A percentile compares a stretch with the other conserved stretches of the same genome.
Conservation (phyloP, 805 yeast genomes). For the Candida coquimbonensis region DNA sequence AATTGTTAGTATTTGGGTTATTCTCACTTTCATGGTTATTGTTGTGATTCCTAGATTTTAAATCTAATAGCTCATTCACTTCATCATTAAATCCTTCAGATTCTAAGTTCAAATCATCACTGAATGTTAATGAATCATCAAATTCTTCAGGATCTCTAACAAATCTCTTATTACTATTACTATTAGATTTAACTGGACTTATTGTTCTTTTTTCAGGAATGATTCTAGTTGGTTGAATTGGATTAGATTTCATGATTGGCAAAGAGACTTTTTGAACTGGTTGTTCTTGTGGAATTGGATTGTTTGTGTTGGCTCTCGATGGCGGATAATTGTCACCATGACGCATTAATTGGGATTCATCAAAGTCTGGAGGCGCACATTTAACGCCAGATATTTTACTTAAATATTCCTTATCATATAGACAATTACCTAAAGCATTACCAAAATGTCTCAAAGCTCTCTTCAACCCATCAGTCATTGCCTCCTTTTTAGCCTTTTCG, state of each 20-base stretch:
- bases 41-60: constrained; percentile 13
- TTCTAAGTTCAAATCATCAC: constrained; percentile 39
- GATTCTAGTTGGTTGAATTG: neutral
- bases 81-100: constrained; percentile 28
- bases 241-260: neutral
- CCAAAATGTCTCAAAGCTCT: constrained; percentile 77
- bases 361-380: constrained; percentile 39
- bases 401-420: constrained; percentile 68
- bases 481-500: constrained; percentile 79
- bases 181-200: neutral
- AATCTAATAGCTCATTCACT: constrained; percentile 14
- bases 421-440: constrained; percentile 75
- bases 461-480: constrained; percentile 76
- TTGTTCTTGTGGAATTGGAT: constrained; percentile 5
- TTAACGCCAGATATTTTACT: constrained; percentile 36
- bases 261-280: neutral
- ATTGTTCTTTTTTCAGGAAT: constrained; percentile 16
- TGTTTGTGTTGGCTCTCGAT: constrained; percentile 10
- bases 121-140: constrained; percentile 49
- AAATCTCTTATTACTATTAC: constrained; percentile 1
- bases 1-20: neutral
- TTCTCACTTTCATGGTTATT: constrained; percentile 7
- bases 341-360: constrained; percentile 34
- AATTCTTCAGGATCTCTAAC: constrained; percentile 26
- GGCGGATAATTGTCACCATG: constrained; percentile 16